Evolutionary conservation across 1,284 basidiomycete species (phyloP).

Genomic region (Melanopsichium pennsylvanicum): DNA sequence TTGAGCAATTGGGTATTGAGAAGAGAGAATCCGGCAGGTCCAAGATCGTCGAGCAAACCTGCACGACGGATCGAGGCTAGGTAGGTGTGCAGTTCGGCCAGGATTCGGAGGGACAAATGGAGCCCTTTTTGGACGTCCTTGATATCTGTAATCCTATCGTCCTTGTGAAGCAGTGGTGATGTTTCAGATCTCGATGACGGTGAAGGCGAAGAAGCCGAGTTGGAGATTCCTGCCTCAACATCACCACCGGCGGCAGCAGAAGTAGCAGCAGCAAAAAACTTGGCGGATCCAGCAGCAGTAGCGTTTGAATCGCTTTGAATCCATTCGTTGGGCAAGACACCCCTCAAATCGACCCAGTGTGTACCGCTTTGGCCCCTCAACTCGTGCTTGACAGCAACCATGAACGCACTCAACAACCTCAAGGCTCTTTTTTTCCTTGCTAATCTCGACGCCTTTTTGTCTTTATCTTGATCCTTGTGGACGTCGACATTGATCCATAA

Average conservation of each 20-base stretch:
- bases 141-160: no score
- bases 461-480: constrained; percentile 18
- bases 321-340: constrained; percentile 27
- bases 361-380: constrained; percentile 70
- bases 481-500: constrained; percentile 79
- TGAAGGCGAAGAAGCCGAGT: no score
- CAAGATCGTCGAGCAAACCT: constrained; percentile 35
- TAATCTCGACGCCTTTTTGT: constrained; percentile 68
- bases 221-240: no score
- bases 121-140: no score
- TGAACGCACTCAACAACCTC: constrained; percentile 75
- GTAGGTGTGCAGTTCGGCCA: constrained; percentile 35
- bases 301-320: not conserved
- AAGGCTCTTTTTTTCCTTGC: constrained; percentile 77
- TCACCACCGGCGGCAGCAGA: no score
- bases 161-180: no score
- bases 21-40: constrained; percentile 38
- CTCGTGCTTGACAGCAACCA: constrained; percentile 78
- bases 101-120: constrained; percentile 30
- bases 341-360: constrained; percentile 16
- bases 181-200: not conserved
- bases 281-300: no score
- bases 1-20: constrained; percentile 66
- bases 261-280: no score
- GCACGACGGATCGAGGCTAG: constrained; percentile 27